Evolutionary conservation across 1,284 basidiomycete genomes (phyloP), one percentile per base, ranked within the genome.

Genomic region (Austropuccinia psidii): DNA sequence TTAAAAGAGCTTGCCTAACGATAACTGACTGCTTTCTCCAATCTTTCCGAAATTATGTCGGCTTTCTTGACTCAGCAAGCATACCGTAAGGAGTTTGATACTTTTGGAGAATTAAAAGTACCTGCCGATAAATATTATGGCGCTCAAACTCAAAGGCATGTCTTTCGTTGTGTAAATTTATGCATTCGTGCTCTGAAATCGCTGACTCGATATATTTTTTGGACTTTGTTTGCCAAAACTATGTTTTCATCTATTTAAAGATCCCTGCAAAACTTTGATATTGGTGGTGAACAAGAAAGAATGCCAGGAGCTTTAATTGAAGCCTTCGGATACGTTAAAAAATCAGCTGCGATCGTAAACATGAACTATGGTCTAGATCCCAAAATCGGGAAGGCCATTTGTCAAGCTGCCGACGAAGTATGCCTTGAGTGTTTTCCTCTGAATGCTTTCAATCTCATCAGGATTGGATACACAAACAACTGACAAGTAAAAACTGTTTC

Each of bases 191-290:
- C 17, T 8, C 2, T 0, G 5, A 8, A 4, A 5, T 24, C 13
- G 11, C 24, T 4, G 27, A 9, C 24, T 24, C 45, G 17, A 4
- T n/a, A 29, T 50, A 35, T 31, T 43, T 21, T 54, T 57, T 4
- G 17, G 67, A 60, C 55, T 33, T 43, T 70, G 50, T 5, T 62
- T 62, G 72, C 74, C 31, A 50, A 31, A 35, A 52, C 76, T 50
- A 9, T 75, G 76, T 57, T 29, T 31, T 7, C 39, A 29, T 33
- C 9, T n/a, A 17, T 1, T 4, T 43, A 33, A 76, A 91, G 90
- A 62, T 96, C 93, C 33, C 85, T 98, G 77, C 90, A 94, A 82
- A 99, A 99, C 83, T 99, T 99, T 80, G 94, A 98, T 82, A 99
- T 99, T 78, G 96, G 95, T 75, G 96, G 96, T 47, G 87, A 89